A percentile compares a stretch with the other conserved stretches of the same genome.
phyloP scores from a whole-genome alignment of 2,329 filamentous ascomycete species.

The Nothophaeocryptopus gaeumannii region DNA sequence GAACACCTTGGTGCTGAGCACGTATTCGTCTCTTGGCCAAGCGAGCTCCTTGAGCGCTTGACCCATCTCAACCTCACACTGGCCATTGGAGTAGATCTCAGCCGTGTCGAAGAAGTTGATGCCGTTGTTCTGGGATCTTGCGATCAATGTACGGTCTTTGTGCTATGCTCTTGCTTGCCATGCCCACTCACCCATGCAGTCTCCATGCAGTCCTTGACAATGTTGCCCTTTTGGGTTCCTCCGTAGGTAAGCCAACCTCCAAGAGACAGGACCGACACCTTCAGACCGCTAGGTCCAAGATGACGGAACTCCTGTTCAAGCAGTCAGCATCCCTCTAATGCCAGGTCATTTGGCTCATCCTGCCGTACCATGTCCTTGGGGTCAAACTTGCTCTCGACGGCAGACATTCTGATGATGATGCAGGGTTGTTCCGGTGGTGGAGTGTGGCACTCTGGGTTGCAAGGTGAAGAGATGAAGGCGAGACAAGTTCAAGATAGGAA shows the following conservation, averaged over 20 bases:
- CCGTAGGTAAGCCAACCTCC: conserved; percentile 49
- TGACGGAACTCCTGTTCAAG: conserved; percentile 38
- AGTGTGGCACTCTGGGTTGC: not conserved
- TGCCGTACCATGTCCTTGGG: conserved; percentile 46
- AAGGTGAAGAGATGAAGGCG: not conserved
- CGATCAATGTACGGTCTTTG: not conserved
- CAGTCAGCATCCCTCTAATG: not conserved
- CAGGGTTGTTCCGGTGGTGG: not conserved
- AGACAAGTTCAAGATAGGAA: not conserved
- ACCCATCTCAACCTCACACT: conserved; percentile 61
- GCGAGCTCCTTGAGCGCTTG: conserved; percentile 45
- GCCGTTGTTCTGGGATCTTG: conserved; percentile 37
- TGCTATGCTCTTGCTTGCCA: not conserved
- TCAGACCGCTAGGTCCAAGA: conserved; percentile 48
- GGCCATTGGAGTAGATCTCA: conserved; percentile 56
- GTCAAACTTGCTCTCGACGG: conserved; percentile 47
- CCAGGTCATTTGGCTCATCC: not conserved
- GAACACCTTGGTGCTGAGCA: conserved; percentile 47
- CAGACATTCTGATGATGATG: conserved; percentile 28
- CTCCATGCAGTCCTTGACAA: conserved; percentile 52
- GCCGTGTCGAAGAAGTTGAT: conserved; percentile 51
- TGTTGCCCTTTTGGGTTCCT: conserved; percentile 49
- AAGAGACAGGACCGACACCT: conserved; percentile 52
- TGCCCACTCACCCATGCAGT: conserved; percentile 37
- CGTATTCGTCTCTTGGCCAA: conserved; percentile 50